A percentile compares a stretch with the other conserved stretches of the same genome.
These are phyloP conservation scores for Fagopyrum tataricum DNA, from an alignment of 148 eudicot genomes.

Conservation along the genomic window DNA sequence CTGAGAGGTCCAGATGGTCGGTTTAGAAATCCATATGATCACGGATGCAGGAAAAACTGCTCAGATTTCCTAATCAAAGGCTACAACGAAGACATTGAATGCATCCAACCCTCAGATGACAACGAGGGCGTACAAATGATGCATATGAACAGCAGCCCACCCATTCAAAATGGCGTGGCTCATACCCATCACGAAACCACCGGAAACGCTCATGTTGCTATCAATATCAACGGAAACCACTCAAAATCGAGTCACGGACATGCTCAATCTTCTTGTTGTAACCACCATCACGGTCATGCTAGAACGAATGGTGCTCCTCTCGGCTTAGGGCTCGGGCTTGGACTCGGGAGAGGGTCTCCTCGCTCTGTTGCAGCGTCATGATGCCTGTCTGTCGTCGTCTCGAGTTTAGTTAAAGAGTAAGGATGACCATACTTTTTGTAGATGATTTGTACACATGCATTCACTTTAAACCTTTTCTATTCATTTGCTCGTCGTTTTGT, in stretches of 20 bases:
- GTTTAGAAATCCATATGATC: slow-evolving; percentile 84
- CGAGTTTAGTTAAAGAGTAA: neutral
- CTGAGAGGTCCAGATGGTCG: slow-evolving; percentile 82
- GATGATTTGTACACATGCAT: slow-evolving; percentile 7
- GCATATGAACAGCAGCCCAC: slow-evolving; percentile 31
- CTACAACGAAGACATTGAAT: slow-evolving; percentile 77
- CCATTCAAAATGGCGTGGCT: slow-evolving; percentile 42
- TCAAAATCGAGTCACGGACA: slow-evolving; percentile 42
- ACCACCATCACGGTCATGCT: slow-evolving; percentile 38
- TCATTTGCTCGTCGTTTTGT: neutral
- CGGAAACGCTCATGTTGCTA: slow-evolving; percentile 36
- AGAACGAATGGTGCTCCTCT: slow-evolving; percentile 47
- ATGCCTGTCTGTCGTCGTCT: neutral
- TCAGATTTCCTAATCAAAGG: slow-evolving; percentile 81
- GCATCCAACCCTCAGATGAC: slow-evolving; percentile 35
- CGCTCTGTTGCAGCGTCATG: slow-evolving; percentile 41
- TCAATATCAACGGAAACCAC: slow-evolving; percentile 41
- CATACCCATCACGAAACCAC: slow-evolving; percentile 53
- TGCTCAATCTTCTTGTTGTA: slow-evolving; percentile 62
- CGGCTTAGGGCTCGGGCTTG: slow-evolving; percentile 81
- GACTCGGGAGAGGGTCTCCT: slow-evolving; percentile 48
- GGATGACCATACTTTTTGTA: slow-evolving; percentile 7
- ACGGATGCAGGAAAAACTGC: slow-evolving; percentile 79
- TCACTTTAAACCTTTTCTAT: neutral
- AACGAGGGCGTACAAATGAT: slow-evolving; percentile 51